Percentiles rank a stretch among this genome's conserved stretches.
Conservation (phyloP, 2,329 filamentous ascomycete genomes). For the Cladosporium sp. region DNA sequence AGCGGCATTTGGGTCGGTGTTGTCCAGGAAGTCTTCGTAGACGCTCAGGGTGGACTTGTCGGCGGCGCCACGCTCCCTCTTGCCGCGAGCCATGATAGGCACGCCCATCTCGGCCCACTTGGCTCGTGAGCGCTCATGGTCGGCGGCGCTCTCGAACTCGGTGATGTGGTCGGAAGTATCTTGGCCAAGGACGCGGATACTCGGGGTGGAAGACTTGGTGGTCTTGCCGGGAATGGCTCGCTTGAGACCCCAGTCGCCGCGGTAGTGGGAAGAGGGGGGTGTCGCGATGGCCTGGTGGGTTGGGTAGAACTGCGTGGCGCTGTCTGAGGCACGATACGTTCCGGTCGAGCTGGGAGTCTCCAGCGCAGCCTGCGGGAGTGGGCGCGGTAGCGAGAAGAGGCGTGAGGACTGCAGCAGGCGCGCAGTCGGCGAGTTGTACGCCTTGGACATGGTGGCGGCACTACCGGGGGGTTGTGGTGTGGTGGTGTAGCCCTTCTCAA, state of each 20-base stretch:
- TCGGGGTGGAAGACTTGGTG: slow-evolving; percentile 68
- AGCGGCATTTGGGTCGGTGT: slow-evolving; percentile 40
- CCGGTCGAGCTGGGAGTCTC: slow-evolving; percentile 49
- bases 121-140: slow-evolving; percentile 76
- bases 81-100: slow-evolving; percentile 58
- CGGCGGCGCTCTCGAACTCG: slow-evolving; percentile 80
- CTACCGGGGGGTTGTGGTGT: slow-evolving; percentile 6
- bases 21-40: slow-evolving; percentile 48
- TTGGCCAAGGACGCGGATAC: slow-evolving; percentile 74
- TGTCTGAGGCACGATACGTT: slow-evolving; percentile 60
- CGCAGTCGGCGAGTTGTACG: slow-evolving; percentile 58
- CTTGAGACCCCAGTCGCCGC: slow-evolving; percentile 93
- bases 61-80: slow-evolving; percentile 26
- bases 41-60: slow-evolving; percentile 33
- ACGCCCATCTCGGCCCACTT: slow-evolving; percentile 86
- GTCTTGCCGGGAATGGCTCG: slow-evolving; percentile 75
- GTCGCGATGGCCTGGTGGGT: slow-evolving; percentile 81
- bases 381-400: slow-evolving; percentile 81
- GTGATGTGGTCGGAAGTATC: slow-evolving; percentile 88
- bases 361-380: slow-evolving; percentile 64
- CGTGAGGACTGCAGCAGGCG: slow-evolving; percentile 81
- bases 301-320: slow-evolving; percentile 76
- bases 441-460: slow-evolving; percentile 38
- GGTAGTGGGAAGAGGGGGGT: slow-evolving; percentile 67
- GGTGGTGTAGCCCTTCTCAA: background rate